Conservation (phyloP, 73 alveolate species). For the Diophrys appendiculata region DNA sequence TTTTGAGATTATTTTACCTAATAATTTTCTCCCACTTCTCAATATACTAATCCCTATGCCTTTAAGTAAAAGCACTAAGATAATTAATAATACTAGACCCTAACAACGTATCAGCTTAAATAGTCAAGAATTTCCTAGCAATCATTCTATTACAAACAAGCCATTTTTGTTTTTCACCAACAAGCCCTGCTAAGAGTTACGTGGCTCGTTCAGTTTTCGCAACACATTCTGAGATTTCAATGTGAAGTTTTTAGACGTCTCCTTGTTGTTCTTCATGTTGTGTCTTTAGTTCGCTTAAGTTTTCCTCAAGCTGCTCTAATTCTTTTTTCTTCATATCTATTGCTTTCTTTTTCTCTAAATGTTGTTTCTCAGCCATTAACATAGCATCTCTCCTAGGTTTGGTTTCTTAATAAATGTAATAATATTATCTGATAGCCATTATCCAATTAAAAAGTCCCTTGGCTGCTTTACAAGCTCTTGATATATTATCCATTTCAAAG, state of each 20-base stretch:
- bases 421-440: constrained; percentile 70
- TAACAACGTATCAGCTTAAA: constrained; percentile 83
- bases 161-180: constrained; percentile 78
- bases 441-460: constrained; percentile 83
- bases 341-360: constrained; percentile 82
- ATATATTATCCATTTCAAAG: constrained; percentile 69
- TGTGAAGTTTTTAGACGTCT: constrained; percentile 44
- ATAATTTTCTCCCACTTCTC: constrained; percentile 88
- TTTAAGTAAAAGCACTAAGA: constrained; percentile 97
- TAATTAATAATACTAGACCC: constrained; percentile 98
- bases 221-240: constrained; percentile 53
- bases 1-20: constrained; percentile 26
- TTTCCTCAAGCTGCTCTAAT: constrained; percentile 44
- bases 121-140: constrained; percentile 50
- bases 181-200: constrained; percentile 55
- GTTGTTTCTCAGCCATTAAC: constrained; percentile 95
- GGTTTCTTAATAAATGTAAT: constrained; percentile 56
- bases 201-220: constrained; percentile 60
- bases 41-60: constrained; percentile 94
- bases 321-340: constrained; percentile 56
- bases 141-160: constrained; percentile 57
- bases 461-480: constrained; percentile 81
- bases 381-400: constrained; percentile 91
- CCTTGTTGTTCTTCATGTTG: constrained; percentile 44
- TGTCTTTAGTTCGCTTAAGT: constrained; percentile 27